A percentile compares a stretch with the other conserved stretches of the same genome.
These are phyloP conservation scores for Vanilla planifolia DNA, from an alignment of 106 monocot species.

Conservation along the genomic window DNA sequence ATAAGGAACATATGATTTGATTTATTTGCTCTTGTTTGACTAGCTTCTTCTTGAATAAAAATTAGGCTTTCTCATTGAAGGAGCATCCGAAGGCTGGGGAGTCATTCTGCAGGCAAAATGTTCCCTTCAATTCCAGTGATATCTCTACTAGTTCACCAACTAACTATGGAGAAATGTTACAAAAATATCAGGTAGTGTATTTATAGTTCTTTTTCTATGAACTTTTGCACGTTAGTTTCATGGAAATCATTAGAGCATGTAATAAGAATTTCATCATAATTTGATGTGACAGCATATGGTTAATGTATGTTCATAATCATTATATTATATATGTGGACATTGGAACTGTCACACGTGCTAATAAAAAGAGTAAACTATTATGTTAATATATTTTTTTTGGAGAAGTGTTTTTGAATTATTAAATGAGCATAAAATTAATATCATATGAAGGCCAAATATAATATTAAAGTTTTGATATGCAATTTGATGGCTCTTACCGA, in stretches of 20 bases:
- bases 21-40: background rate
- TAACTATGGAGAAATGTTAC: slow-evolving; percentile 40
- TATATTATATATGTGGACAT: background rate
- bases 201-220: background rate
- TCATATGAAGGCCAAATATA: no score
- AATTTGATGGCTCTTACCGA: no score
- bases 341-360: background rate
- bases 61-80: slow-evolving; percentile 87
- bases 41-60: background rate
- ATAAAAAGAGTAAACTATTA: no score
- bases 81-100: slow-evolving; percentile 80
- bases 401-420: no score
- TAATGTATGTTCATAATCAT: no score
- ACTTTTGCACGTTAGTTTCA: no score
- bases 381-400: no score
- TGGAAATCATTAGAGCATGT: no score
- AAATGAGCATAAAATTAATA: no score
- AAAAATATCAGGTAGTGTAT: slow-evolving; percentile 64
- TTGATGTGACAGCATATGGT: background rate
- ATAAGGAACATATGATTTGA: background rate
- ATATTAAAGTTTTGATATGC: no score
- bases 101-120: slow-evolving; percentile 66
- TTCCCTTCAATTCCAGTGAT: slow-evolving; percentile 59
- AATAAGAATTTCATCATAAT: no score
- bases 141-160: slow-evolving; percentile 33